Conservation (phyloP, 352 stramenopile species). For the Phytophthora lateralis region DNA sequence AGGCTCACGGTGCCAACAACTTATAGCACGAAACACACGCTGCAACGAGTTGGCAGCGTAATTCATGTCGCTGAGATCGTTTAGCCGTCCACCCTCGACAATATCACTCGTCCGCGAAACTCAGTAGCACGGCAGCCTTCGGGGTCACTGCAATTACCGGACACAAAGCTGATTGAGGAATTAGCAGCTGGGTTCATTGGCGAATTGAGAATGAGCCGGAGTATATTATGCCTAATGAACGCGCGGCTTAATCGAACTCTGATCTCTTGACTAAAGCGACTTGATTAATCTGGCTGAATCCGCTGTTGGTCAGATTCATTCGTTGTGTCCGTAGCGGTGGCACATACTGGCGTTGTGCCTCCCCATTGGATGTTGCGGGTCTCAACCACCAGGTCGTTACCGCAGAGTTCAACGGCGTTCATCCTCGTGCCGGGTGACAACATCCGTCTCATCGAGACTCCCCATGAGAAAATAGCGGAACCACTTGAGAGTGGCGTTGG, state of each 20-base stretch:
- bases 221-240: no score
- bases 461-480: slow-evolving; percentile 8
- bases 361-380: slow-evolving; percentile 31
- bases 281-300: background rate
- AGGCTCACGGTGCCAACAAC: background rate
- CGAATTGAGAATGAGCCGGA: no score
- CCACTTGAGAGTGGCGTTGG: slow-evolving; percentile 31
- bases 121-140: background rate
- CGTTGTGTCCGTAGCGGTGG: slow-evolving; percentile 74
- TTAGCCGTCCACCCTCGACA: no score
- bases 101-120: no score
- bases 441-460: slow-evolving; percentile 16
- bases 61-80: no score
- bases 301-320: slow-evolving; percentile 7
- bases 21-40: no score
- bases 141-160: no score
- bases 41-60: background rate
- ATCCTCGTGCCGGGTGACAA: slow-evolving; percentile 14
- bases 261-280: background rate
- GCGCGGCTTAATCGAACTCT: no score
- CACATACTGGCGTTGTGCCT: no score
- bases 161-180: no score
- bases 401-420: background rate
- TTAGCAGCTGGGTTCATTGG: no score
- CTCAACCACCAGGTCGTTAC: background rate